These are phyloP conservation scores for Beauveria pseudobassiana DNA, from an alignment of 2,329 filamentous ascomycete species.

Conservation along the genomic window DNA sequence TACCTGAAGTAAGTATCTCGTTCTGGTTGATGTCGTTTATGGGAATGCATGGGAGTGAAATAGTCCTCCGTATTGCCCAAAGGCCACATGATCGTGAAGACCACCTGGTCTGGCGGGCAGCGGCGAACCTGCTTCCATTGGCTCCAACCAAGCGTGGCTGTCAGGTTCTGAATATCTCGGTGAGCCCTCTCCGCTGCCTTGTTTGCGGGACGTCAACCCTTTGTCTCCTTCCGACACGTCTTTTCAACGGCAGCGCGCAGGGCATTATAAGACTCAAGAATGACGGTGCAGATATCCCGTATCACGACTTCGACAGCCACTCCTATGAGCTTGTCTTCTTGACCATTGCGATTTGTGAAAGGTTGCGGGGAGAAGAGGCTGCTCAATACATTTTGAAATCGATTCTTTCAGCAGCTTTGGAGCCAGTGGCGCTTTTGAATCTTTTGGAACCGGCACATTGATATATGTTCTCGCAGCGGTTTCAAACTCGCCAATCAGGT, in stretches of 20 bases:
- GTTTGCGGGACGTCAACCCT: not conserved
- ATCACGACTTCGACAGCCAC: conserved; percentile 6
- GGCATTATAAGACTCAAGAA: conserved; percentile 10
- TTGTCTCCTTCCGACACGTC: not conserved
- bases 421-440: conserved; percentile 3
- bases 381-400: not conserved
- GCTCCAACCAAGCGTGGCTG: conserved; percentile 49
- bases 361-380: not conserved
- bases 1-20: not conserved
- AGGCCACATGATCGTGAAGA: conserved; percentile 59
- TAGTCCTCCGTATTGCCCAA: conserved; percentile 48
- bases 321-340: conserved; percentile 12
- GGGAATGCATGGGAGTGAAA: conserved; percentile 26
- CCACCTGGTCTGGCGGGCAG: conserved; percentile 47
- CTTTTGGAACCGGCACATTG: conserved; percentile 25
- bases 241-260: not conserved
- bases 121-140: conserved; percentile 49
- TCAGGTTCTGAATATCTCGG: conserved; percentile 25
- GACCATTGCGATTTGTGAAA: not conserved
- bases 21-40: conserved; percentile 11
- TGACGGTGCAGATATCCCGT: conserved; percentile 10
- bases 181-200: conserved; percentile 16
- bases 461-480: conserved; percentile 34
- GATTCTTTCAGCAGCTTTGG: not conserved
- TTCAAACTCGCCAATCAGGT: conserved; percentile 30